Base-by-base conservation (phyloP, 2,329 filamentous ascomycete species). In the Talaromyces albobiverticillius region DNA sequence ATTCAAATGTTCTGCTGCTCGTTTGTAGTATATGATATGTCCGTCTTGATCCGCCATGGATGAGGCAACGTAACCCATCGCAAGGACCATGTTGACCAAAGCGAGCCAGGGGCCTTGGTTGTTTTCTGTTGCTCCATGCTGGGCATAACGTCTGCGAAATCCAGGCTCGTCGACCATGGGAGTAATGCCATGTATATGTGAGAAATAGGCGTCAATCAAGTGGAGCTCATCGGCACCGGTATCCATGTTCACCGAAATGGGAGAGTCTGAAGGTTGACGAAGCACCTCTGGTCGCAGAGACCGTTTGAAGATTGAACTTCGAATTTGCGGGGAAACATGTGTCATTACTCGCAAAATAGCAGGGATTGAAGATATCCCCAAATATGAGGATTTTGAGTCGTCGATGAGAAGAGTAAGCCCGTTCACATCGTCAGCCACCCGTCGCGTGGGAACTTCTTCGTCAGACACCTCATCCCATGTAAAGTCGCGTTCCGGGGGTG, bases 361-460 rank as follows among this genome's bases (percentile, higher is more conserved):
- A 64, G 88, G 87, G 64, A 90, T 87, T 7, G 87, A 90, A 0
- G 87, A 89, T 20, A 88, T 84, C 1, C 87, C 87, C 3, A 90
- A 76, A 63, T 89, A 90, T 2, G 87, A 85, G 5, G 79, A 78
- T 41, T 85, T 81, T 54, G 87, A 82, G 5, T 79, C 64, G 16
- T 46, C 43, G 25, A 46, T 29, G n/a, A 32, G 16, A 56, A 80
- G 71, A 4, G 85, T 88, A 2, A 89, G 74, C 0, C 84, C 85
- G 65, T 88, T 87, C 41, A 88, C 84, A 65, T 88, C 85, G 66
- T 89, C 87, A 0, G 85, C 84, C 60, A 89, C 82, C 16, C 43
- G 25, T 18, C n/a, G 10, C 13, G 11, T 46, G 11, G 43, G 26
- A 4, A 32, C 16, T 32, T 46, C 43, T 32, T 46, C 43, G 20